Evolutionary conservation across 2,329 filamentous ascomycete genomes (phyloP).

Genomic region (Neobulgaria alba): DNA sequence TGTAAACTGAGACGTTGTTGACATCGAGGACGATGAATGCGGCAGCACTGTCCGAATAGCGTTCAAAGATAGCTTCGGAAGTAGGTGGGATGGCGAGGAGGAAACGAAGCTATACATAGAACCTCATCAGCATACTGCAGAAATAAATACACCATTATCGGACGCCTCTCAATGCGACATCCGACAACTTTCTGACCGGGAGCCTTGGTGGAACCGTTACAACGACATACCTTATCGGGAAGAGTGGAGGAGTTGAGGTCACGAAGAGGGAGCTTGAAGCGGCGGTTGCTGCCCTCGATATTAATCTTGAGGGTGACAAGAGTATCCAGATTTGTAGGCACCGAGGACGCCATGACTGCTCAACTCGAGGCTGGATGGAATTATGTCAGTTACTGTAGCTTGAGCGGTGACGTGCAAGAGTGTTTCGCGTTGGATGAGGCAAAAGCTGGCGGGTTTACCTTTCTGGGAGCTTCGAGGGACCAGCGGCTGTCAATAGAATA

Average conservation of each 20-base stretch:
- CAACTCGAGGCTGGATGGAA: conserved; percentile 11
- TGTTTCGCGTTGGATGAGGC: conserved; percentile 14
- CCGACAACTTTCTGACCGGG: no score
- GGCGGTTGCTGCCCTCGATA: conserved; percentile 65
- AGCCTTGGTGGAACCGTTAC: conserved; percentile 5
- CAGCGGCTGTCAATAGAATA: no score
- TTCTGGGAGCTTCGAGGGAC: no score
- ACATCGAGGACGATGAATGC: conserved; percentile 73
- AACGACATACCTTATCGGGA: conserved; percentile 66
- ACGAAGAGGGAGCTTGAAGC: conserved; percentile 82
- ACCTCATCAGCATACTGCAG: conserved; percentile 19
- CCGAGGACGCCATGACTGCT: conserved; percentile 25
- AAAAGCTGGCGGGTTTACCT: no score
- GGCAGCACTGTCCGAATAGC: conserved; percentile 88
- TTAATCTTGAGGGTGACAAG: conserved; percentile 79
- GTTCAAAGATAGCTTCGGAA: conserved; percentile 65
- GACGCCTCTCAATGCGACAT: no score
- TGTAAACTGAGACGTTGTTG: conserved; percentile 76
- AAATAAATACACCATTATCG: neutral
- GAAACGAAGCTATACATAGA: conserved; percentile 52
- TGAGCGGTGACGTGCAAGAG: conserved; percentile 22
- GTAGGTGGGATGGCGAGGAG: conserved; percentile 57
- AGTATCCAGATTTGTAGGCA: conserved; percentile 47
- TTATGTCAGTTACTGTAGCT: conserved; percentile 18
- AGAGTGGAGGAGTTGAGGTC: conserved; percentile 70